Conservation (phyloP, 2,329 filamentous ascomycete species). For the Drechslerella coelobrocha region DNA sequence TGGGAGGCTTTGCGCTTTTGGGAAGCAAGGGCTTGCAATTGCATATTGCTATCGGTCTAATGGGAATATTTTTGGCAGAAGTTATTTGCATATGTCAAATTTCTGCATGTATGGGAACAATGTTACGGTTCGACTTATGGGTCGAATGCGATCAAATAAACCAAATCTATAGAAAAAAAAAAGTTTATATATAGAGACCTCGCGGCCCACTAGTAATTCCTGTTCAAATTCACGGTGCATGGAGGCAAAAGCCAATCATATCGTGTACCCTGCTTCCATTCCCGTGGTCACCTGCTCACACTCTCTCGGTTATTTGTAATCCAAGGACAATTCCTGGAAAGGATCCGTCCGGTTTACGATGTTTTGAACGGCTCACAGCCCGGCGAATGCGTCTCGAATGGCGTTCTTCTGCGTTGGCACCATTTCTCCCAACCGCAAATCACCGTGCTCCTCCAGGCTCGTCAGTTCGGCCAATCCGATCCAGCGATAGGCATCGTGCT, state of each 20-base stretch:
- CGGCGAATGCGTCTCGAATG: conserved; percentile 26
- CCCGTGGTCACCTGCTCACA: too few relatives aligned
- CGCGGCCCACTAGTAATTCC: too few relatives aligned
- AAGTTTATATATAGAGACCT: neutral
- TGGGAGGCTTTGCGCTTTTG: conserved; percentile 18
- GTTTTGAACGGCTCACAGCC: neutral
- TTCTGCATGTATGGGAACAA: conserved; percentile 1
- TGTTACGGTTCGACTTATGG: neutral
- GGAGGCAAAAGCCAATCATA: too few relatives aligned
- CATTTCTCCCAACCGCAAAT: neutral
- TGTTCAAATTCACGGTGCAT: too few relatives aligned
- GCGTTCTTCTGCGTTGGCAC: conserved; percentile 18
- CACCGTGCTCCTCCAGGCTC: conserved; percentile 7
- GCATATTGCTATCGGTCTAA: conserved; percentile 14
- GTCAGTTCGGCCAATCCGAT: conserved; percentile 35
- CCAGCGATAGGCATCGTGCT: conserved; percentile 53
- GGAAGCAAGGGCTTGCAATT: conserved; percentile 1
- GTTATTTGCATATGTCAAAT: conserved; percentile 15
- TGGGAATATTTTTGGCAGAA: conserved; percentile 8
- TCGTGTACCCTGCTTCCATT: too few relatives aligned
- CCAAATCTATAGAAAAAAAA: neutral
- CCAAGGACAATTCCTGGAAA: too few relatives aligned
- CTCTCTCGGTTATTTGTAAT: too few relatives aligned
- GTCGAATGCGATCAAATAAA: neutral
- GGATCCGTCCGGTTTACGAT: neutral